phyloP scores from a whole-genome alignment of 306 rosid species.

The Chamaecrista fasciculata region DNA sequence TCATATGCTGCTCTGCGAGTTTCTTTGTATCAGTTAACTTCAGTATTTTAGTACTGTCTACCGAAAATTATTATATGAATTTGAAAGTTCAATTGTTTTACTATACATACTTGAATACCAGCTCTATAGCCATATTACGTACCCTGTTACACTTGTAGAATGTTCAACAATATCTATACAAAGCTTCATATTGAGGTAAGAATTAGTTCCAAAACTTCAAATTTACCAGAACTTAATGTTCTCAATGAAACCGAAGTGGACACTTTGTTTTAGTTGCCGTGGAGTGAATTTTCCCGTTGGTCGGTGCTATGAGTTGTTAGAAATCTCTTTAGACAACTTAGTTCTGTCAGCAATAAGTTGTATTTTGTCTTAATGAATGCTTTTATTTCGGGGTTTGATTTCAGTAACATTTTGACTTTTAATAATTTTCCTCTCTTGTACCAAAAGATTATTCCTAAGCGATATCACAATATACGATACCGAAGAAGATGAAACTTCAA shows the following conservation, averaged over 20 bases:
- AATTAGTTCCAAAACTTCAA: neutral
- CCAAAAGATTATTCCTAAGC: neutral
- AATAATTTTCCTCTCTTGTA: neutral
- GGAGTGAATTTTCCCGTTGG: neutral
- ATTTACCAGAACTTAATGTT: neutral
- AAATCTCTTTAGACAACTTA: neutral
- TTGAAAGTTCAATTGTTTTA: slow-evolving; percentile 7
- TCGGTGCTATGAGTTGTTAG: neutral
- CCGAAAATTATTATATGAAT: slow-evolving; percentile 12
- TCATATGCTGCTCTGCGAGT: slow-evolving; percentile 4
- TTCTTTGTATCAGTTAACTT: slow-evolving; percentile 10
- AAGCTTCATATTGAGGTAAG: neutral
- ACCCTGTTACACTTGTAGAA: no score
- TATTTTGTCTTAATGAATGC: neutral
- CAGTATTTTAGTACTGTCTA: neutral
- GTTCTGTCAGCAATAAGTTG: no score
- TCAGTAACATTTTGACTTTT: neutral
- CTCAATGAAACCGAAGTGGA: neutral
- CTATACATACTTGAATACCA: slow-evolving; percentile 2
- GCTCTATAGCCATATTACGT: neutral
- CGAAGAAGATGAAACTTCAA: neutral
- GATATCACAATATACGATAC: neutral
- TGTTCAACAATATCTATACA: no score
- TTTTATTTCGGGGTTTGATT: neutral
- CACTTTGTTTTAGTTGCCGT: neutral